Conservation (phyloP, 2,329 filamentous ascomycete genomes). For the Penicillium italicum region DNA sequence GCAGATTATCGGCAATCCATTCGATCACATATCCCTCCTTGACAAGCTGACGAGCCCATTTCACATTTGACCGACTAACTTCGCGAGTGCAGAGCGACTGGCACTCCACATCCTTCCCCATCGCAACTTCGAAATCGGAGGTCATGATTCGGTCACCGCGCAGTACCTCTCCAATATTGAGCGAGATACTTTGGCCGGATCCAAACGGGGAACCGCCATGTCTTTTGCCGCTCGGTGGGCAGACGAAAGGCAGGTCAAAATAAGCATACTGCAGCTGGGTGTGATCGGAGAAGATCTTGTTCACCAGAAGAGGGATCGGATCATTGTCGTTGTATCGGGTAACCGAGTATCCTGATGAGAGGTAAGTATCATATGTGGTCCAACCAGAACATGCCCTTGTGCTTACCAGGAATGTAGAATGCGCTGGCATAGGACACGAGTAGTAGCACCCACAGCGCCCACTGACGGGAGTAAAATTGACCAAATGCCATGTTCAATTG, state of each 20-base stretch:
- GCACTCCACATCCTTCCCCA: conserved; percentile 72
- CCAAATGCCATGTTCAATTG: conserved; percentile 15
- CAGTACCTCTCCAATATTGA: conserved; percentile 83
- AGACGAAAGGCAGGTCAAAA: conserved; percentile 82
- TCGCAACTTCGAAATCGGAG: conserved; percentile 76
- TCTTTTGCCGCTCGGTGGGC: conserved; percentile 67
- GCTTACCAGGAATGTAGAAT: conserved; percentile 81
- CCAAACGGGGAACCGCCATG: conserved; percentile 65
- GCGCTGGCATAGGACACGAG: conserved; percentile 54
- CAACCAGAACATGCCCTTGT: not conserved
- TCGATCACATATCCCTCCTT: conserved; percentile 79
- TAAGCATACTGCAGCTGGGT: conserved; percentile 91
- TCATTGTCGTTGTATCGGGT: conserved; percentile 74
- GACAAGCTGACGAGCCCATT: conserved; percentile 67
- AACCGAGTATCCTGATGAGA: conserved; percentile 69
- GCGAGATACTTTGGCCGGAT: conserved; percentile 71
- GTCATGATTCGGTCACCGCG: conserved; percentile 80
- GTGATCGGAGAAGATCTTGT: conserved; percentile 87
- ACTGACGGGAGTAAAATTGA: conserved; percentile 16
- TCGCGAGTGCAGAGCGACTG: conserved; percentile 68
- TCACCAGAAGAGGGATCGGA: conserved; percentile 77
- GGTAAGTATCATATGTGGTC: conserved; percentile 9
- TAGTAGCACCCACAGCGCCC: conserved; percentile 21
- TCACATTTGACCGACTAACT: conserved; percentile 62
- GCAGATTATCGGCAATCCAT: conserved; percentile 91